Evolutionary conservation across 768 basidiomycete species (phyloP), one percentile per base, ranked within the genome.

Genomic region (Boletus edulis): DNA sequence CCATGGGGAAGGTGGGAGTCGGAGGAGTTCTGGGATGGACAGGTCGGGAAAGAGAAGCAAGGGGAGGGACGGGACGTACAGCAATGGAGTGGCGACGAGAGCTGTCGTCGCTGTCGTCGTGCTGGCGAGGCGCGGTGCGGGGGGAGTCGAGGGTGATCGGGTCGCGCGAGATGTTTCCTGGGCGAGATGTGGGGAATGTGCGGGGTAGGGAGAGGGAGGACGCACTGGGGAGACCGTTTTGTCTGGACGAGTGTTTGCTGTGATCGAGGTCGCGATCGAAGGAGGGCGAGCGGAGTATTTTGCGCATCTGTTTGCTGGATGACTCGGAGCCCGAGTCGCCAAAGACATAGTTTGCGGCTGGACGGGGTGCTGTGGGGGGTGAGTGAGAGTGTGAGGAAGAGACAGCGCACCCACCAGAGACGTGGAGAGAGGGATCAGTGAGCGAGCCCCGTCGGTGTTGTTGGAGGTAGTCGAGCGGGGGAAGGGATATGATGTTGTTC

Each of bases 371-470:
- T 45, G 70, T 45, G 64, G 69, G 54, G 58, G 1, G 22, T 24
- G 22, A 57, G 52, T 38, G 42, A 46, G 11, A 1, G 48, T 13
- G 22, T 34, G 40, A 15, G 50, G 38, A 54, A 49, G 56, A 51
- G 57, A 56, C 52, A 22, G 57, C 57, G 52, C 35, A 77, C 71
- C 27, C 82, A 29, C 29, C 29, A 9, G 29, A 29, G 29, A 29
- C 84, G 72, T 89, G 87, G 47, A 91, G 78, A 40, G 86, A 85
- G 4, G 89, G 89, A 75, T 92, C 91, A 9, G 89, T 89, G 66
- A 90, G 86, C 2, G 91, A 91, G 55, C 88, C 88, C 54, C 89
- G 75, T n/a, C 89, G 82, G 66, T 91, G 90, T 51, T 81, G 89
- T 68, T 90, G 89, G 24, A 91, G 79, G 67, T 81, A 85, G 67